A percentile compares a stretch with the other conserved stretches of the same genome.
phyloP scores from a whole-genome alignment of 441 rosid species.

The Adansonia gregorii region DNA sequence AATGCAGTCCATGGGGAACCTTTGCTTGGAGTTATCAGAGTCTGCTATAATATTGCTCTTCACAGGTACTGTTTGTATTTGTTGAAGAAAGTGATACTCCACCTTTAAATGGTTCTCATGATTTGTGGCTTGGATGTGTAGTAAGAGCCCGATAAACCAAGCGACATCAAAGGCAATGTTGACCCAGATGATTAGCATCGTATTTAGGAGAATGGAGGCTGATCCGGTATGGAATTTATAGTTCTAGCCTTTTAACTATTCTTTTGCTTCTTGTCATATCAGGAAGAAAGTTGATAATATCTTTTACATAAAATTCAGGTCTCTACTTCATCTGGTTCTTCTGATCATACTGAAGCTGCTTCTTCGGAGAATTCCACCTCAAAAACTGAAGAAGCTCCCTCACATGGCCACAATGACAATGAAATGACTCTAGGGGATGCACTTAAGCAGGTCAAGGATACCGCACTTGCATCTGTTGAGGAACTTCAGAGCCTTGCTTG shows the following conservation, averaged over 20 bases:
- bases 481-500: constrained; percentile 96
- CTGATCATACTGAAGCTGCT: constrained; percentile 55
- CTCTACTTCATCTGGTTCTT: constrained; percentile 56
- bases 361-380: constrained; percentile 52
- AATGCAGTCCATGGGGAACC: constrained; percentile 96
- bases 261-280: neutral
- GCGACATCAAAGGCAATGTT: constrained; percentile 99
- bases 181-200: constrained; percentile 97
- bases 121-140: constrained; percentile 50
- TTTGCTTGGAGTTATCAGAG: constrained; percentile 94
- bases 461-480: constrained; percentile 91
- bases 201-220: constrained; percentile 95
- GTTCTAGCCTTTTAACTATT: neutral
- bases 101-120: constrained; percentile 34
- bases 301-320: constrained; percentile 42
- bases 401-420: constrained; percentile 60
- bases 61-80: constrained; percentile 66
- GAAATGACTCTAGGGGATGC: constrained; percentile 83
- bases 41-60: constrained; percentile 95
- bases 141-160: constrained; percentile 99
- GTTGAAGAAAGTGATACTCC: neutral
- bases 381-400: constrained; percentile 54
- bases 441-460: constrained; percentile 70
- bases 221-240: constrained; percentile 55
- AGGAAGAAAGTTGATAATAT: neutral